Evolutionary conservation across 2,329 filamentous ascomycete species (phyloP).

Genomic region (Verticillium nonalfalfae): DNA sequence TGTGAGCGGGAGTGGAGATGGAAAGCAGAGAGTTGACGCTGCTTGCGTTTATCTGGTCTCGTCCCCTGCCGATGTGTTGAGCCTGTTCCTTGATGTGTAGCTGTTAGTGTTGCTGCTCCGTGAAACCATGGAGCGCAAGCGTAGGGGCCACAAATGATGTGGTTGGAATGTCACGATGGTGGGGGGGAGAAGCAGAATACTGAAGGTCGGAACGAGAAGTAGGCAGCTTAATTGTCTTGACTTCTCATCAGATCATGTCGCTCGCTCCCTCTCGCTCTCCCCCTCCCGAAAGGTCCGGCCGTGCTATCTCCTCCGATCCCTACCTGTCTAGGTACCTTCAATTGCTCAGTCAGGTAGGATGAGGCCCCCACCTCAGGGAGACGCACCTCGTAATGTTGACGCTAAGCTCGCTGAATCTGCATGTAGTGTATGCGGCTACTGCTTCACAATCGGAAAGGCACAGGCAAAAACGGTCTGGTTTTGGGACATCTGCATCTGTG

Average conservation of each 20-base stretch:
- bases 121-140: background rate
- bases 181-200: background rate
- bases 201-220: too few species aligned
- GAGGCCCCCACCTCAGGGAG: background rate
- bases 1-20: background rate
- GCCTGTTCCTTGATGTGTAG: background rate
- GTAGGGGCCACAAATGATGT: background rate
- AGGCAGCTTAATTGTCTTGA: too few species aligned
- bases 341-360: too few species aligned
- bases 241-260: background rate
- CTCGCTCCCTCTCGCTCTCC: background rate
- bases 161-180: background rate
- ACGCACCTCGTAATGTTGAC: background rate
- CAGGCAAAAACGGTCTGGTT: background rate
- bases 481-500: background rate
- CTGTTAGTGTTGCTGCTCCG: background rate
- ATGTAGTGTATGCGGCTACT: background rate
- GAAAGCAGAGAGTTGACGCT: background rate
- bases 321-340: background rate
- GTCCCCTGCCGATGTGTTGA: background rate
- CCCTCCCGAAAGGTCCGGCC: background rate
- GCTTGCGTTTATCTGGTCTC: background rate
- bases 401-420: background rate
- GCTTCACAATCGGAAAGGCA: background rate
- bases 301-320: background rate